Conservation (phyloP, 2,329 filamentous ascomycete species). For the Aspergillus piperis region DNA sequence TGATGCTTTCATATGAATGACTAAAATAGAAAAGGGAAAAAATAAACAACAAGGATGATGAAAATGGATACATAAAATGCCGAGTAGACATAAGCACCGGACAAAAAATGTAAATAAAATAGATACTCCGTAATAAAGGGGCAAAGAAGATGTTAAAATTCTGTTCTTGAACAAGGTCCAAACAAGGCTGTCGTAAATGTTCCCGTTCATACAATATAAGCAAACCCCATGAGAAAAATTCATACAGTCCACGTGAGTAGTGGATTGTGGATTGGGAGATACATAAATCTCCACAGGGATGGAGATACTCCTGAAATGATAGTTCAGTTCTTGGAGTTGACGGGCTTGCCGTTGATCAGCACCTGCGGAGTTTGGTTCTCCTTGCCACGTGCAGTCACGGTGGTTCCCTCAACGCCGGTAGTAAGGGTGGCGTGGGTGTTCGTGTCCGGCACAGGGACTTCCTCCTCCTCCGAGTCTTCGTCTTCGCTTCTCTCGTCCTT, state of each 20-base stretch:
- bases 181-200: slow-evolving; percentile 1
- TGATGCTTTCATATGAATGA: neutral
- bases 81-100: neutral
- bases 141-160: neutral
- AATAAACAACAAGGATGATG: neutral
- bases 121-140: neutral
- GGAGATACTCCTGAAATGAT: neutral
- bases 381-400: slow-evolving; percentile 28
- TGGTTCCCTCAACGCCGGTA: slow-evolving; percentile 28
- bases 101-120: neutral
- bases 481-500: slow-evolving; percentile 50
- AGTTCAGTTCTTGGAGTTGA: slow-evolving; percentile 17
- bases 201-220: slow-evolving; percentile 3
- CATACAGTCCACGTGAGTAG: neutral
- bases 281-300: neutral
- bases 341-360: slow-evolving; percentile 43
- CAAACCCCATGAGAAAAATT: neutral
- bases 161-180: neutral
- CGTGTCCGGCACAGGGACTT: slow-evolving; percentile 21
- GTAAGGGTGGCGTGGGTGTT: slow-evolving; percentile 28
- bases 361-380: slow-evolving; percentile 39
- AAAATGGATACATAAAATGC: neutral
- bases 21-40: neutral
- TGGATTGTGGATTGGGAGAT: neutral
- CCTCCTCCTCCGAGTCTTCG: slow-evolving; percentile 47